These are phyloP conservation scores for Magnaporthales sp. DNA, from an alignment of 2,329 filamentous ascomycete genomes.

Conservation along the genomic window DNA sequence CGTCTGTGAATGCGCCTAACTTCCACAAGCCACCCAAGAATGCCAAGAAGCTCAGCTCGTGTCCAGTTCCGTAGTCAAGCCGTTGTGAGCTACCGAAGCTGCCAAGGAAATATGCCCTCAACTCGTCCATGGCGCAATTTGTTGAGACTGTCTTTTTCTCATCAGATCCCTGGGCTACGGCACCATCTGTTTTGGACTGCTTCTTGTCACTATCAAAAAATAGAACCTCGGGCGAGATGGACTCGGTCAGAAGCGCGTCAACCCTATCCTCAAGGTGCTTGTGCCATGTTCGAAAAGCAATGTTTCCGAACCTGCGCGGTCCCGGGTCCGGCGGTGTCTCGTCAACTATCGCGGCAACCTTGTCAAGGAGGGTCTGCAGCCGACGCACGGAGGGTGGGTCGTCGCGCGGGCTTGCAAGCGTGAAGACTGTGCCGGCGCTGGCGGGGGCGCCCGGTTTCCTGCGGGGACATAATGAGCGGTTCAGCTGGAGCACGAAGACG, in stretches of 20 bases:
- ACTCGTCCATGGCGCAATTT: slow-evolving; percentile 42
- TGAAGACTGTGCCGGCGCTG: slow-evolving; percentile 34
- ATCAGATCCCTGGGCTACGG: slow-evolving; percentile 12
- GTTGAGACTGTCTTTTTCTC: slow-evolving; percentile 30
- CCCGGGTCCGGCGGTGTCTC: slow-evolving; percentile 78
- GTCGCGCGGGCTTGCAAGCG: slow-evolving; percentile 29
- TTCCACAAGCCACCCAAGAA: slow-evolving; percentile 92
- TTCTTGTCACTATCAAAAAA: slow-evolving; percentile 3
- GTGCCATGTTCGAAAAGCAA: slow-evolving; percentile 82
- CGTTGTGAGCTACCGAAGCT: slow-evolving; percentile 82
- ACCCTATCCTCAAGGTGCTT: slow-evolving; percentile 54
- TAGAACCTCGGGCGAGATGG: slow-evolving; percentile 35
- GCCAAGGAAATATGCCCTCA: slow-evolving; percentile 72
- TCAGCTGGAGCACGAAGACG: slow-evolving; percentile 82
- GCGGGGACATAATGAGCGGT: slow-evolving; percentile 72
- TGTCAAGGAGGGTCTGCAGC: slow-evolving; percentile 58
- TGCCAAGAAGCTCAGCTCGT: slow-evolving; percentile 89
- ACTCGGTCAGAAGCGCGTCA: slow-evolving; percentile 45
- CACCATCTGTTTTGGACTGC: slow-evolving; percentile 3
- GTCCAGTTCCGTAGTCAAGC: slow-evolving; percentile 91
- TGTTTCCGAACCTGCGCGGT: slow-evolving; percentile 84
- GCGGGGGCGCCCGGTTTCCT: slow-evolving; percentile 26
- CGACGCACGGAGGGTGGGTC: slow-evolving; percentile 50
- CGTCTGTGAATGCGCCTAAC: slow-evolving; percentile 65
- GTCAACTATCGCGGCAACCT: slow-evolving; percentile 58